Conservation (phyloP, 768 basidiomycete genomes). For the Boletus tomentosulus region DNA sequence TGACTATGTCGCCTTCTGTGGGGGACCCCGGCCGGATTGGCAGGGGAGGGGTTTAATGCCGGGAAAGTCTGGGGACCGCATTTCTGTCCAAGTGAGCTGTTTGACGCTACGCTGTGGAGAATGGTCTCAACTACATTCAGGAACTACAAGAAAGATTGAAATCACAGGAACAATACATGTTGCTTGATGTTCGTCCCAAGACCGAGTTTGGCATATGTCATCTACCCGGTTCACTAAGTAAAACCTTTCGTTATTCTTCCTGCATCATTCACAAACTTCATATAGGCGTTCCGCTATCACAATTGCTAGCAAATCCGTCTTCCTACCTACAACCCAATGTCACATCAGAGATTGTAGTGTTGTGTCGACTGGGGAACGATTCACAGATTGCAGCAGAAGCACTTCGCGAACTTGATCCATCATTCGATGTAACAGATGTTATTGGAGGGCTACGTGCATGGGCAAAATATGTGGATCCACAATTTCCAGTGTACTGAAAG, state of each 20-base stretch:
- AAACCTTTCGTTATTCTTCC: conserved; percentile 20
- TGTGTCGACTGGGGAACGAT: conserved; percentile 92
- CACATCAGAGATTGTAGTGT: conserved; percentile 42
- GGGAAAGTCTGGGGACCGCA: conserved; percentile 40
- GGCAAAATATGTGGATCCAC: conserved; percentile 66
- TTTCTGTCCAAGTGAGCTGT: conserved; percentile 39
- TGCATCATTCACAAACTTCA: conserved; percentile 1
- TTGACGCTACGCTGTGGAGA: background rate
- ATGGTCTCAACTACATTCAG: conserved; percentile 31
- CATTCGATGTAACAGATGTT: conserved; percentile 54
- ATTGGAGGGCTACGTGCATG: conserved; percentile 82
- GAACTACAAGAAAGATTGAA: conserved; percentile 43
- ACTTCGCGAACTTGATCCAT: conserved; percentile 20
- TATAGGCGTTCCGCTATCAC: conserved; percentile 69
- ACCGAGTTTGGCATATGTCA: conserved; percentile 86
- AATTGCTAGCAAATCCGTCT: conserved; percentile 60
- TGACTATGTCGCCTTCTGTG: conserved; percentile 88
- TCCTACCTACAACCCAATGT: conserved; percentile 32
- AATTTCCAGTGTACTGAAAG: conserved; percentile 75
- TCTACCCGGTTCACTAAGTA: conserved; percentile 71
- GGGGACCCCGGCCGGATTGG: conserved; percentile 68
- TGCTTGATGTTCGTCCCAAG: conserved; percentile 79
- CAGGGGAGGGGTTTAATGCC: conserved; percentile 46
- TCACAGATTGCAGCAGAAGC: conserved; percentile 79
- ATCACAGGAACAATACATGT: conserved; percentile 20